Conservation (phyloP, 495 filamentous ascomycete genomes). For the Chlorociboria aeruginascens region DNA sequence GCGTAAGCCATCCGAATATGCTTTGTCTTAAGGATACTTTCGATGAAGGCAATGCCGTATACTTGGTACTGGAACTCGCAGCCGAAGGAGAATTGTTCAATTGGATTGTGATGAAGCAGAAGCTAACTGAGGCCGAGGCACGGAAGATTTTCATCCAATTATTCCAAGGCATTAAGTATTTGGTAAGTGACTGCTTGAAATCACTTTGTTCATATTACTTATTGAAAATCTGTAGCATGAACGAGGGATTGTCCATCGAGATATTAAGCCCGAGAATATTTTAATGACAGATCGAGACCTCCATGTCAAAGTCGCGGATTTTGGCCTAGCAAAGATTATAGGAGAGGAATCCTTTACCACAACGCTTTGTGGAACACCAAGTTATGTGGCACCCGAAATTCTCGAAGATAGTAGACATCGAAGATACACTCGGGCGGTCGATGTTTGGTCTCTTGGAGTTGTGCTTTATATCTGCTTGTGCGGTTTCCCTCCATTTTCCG, state of each 20-base stretch:
- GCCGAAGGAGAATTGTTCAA: conserved; percentile 94
- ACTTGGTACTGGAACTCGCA: conserved; percentile 85
- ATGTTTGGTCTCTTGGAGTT: conserved; percentile 94
- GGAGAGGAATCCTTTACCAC: conserved; percentile 98
- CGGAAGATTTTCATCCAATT: conserved; percentile 83
- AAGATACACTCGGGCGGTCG: conserved; percentile 88
- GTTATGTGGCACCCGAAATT: conserved; percentile 95
- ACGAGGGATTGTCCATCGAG: conserved; percentile 91
- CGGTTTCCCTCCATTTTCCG: conserved; percentile 93
- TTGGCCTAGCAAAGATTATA: conserved; percentile 96
- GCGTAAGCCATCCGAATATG: conserved; percentile 90
- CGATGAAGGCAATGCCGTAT: conserved; percentile 82
- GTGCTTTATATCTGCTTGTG: conserved; percentile 99
- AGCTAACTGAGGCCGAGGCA: conserved; percentile 71
- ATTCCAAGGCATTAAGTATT: conserved; percentile 86
- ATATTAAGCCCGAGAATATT: conserved; percentile 99
- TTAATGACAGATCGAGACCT: conserved; percentile 73
- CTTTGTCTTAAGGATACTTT: conserved; percentile 93
- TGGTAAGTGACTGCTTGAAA: conserved; percentile 46
- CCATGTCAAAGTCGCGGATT: conserved; percentile 88
- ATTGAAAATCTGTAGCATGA: conserved; percentile 56
- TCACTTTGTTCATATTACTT: not conserved
- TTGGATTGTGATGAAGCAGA: conserved; percentile 75
- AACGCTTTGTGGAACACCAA: conserved; percentile 91
- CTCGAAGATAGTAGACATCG: conserved; percentile 64